These are phyloP conservation scores for Nyssa sinensis DNA, from an alignment of 148 eudicot species.

Conservation along the genomic window DNA sequence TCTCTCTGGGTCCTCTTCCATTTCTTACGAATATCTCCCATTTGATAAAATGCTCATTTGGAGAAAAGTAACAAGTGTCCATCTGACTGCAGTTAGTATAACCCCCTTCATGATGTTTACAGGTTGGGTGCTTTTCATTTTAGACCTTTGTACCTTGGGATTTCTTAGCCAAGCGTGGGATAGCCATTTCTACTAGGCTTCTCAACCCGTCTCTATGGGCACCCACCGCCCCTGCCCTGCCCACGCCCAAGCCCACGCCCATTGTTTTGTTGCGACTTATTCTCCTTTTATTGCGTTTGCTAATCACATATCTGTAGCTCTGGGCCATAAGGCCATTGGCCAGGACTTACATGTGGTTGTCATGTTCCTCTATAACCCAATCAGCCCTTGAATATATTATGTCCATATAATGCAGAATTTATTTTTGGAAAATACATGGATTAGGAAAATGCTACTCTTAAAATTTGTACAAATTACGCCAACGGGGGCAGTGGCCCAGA, in stretches of 20 bases:
- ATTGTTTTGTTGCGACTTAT: not conserved
- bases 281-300: not conserved
- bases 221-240: too few relatives aligned
- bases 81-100: too few relatives aligned
- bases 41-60: constrained; percentile 22
- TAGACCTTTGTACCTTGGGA: not conserved
- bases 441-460: not conserved
- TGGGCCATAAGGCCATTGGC: not conserved
- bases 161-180: not conserved
- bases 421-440: too few relatives aligned
- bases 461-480: too few relatives aligned
- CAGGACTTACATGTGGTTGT: not conserved
- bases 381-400: not conserved
- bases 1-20: not conserved
- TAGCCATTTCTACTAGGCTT: not conserved
- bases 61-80: not conserved
- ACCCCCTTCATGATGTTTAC: too few relatives aligned
- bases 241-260: too few relatives aligned
- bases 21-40: not conserved
- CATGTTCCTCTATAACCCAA: not conserved
- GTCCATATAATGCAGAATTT: not conserved
- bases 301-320: not conserved
- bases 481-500: too few relatives aligned
- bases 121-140: not conserved
- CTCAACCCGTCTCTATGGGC: too few relatives aligned